phyloP scores from a whole-genome alignment of 306 rosid genomes.

The Calophaca sinica region DNA sequence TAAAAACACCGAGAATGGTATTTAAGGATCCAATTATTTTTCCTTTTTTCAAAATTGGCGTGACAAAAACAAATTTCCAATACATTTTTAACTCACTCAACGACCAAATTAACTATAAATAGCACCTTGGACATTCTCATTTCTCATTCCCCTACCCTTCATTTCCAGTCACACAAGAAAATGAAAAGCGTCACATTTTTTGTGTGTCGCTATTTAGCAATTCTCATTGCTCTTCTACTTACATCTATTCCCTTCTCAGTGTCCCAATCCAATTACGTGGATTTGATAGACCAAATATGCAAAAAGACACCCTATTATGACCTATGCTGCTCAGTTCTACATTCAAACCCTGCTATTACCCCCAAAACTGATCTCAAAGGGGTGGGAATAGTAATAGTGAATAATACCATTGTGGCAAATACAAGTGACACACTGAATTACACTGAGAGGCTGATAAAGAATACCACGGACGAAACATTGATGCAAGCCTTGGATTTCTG shows the following conservation, averaged over 20 bases:
- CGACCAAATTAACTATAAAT: constrained; percentile 34
- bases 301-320: constrained; percentile 57
- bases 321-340: constrained; percentile 51
- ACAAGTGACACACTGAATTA: constrained; percentile 45
- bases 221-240: constrained; percentile 29
- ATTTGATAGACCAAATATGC: constrained; percentile 50
- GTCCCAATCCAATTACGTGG: constrained; percentile 38
- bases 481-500: constrained; percentile 71
- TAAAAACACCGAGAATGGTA: not conserved
- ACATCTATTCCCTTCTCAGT: constrained; percentile 23
- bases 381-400: constrained; percentile 46
- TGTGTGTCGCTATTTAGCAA: not conserved
- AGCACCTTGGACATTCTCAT: constrained; percentile 17
- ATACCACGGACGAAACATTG: constrained; percentile 43
- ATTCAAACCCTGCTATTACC: constrained; percentile 45
- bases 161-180: constrained; percentile 14
- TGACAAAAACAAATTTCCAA: not conserved
- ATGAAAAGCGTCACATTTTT: constrained; percentile 38
- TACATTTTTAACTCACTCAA: constrained; percentile 26
- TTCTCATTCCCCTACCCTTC: not conserved
- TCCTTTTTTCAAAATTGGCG: too few relatives aligned
- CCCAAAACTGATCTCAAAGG: constrained; percentile 51
- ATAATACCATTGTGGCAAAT: constrained; percentile 45
- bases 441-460: constrained; percentile 55
- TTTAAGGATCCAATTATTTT: too few relatives aligned